Base-by-base conservation (phyloP, 441 rosid species). In the Adansonia gregorii region DNA sequence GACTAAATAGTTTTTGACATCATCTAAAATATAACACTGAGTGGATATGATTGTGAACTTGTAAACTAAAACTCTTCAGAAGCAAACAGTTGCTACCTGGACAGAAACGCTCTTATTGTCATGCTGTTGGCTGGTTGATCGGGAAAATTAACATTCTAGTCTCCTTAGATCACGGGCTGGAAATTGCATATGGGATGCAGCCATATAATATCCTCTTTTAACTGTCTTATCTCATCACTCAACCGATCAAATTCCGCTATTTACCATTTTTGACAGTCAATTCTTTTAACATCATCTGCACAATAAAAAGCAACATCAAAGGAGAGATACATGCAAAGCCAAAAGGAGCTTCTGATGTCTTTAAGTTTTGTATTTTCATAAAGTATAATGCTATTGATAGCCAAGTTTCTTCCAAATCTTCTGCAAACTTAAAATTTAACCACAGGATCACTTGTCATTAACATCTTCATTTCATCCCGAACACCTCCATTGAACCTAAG, bases 251-350 rank as follows among this genome's bases (percentile, higher is more conserved):
- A 0, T 1, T 0, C 24, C 24, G 0, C n/a, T 51, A 12, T 51
- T 12, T 12, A 51, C n/a, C 14, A 6, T 14, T 14, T 1, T 51
- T 17, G 1, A 6, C 1, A 51, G 6, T 51, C 55, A 14, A 51
- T 0, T 12, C 5, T 12, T 51, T 14, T 14, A 14, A 14, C 17
- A 3, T 51, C 6, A 0, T 6, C 69, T 65, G 69, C 49, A 65
- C 3, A n/a, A n/a, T 39, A 65, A 65, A n/a, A 65, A 15, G 69
- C 49, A 65, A n/a, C 49, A n/a, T 59, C 11, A n/a, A 65, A 46
- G 19, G 6, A 52, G 56, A 49, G 54, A 46, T 11, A 46, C 49
- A 46, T 46, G 49, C 49, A 46, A 46, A 46, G 49, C 49, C 49
- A 43, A 43, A 43, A 43, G 9, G 7, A 43, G 48, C 48, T 7